These are phyloP conservation scores for Penicillium desertorum DNA, from an alignment of 495 filamentous ascomycete species.

Conservation along the genomic window DNA sequence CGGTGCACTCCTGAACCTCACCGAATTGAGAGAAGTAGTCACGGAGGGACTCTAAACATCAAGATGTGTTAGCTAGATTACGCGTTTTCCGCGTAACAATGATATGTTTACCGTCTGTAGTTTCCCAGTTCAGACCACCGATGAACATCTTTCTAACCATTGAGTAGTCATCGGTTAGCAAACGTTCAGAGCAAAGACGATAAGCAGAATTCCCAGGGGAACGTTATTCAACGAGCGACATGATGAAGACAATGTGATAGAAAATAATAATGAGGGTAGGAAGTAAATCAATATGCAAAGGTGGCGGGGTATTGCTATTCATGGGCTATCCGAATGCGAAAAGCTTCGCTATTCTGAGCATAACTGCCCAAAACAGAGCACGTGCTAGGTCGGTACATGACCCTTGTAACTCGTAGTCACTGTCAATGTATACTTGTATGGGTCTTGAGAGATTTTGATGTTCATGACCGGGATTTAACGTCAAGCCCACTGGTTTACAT, in stretches of 20 bases:
- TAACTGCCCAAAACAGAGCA: not conserved
- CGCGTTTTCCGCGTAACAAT: not conserved
- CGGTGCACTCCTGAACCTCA: slow-evolving; percentile 95
- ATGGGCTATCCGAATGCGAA: slow-evolving; percentile 9
- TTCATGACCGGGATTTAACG: slow-evolving; percentile 12
- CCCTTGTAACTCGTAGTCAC: not conserved
- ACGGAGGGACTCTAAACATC: slow-evolving; percentile 79
- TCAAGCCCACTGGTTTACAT: slow-evolving; percentile 40
- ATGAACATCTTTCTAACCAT: slow-evolving; percentile 95
- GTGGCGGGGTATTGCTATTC: slow-evolving; percentile 29
- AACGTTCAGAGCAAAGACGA: not conserved
- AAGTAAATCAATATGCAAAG: not conserved
- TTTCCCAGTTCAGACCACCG: slow-evolving; percentile 98
- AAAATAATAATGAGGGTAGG: not conserved
- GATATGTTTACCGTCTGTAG: slow-evolving; percentile 79
- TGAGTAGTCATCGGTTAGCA: slow-evolving; percentile 21
- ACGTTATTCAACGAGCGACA: not conserved
- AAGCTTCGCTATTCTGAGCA: slow-evolving; percentile 1
- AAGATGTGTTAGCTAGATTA: slow-evolving; percentile 13
- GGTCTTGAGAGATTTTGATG: slow-evolving; percentile 5
- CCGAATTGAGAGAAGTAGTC: slow-evolving; percentile 99
- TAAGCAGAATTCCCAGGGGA: not conserved
- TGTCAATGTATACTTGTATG: slow-evolving; percentile 2
- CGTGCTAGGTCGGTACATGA: not conserved
- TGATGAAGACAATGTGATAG: not conserved